Evolutionary conservation across 148 eudicot species (phyloP).

Genomic region (Mesembryanthemum crystallinum): DNA sequence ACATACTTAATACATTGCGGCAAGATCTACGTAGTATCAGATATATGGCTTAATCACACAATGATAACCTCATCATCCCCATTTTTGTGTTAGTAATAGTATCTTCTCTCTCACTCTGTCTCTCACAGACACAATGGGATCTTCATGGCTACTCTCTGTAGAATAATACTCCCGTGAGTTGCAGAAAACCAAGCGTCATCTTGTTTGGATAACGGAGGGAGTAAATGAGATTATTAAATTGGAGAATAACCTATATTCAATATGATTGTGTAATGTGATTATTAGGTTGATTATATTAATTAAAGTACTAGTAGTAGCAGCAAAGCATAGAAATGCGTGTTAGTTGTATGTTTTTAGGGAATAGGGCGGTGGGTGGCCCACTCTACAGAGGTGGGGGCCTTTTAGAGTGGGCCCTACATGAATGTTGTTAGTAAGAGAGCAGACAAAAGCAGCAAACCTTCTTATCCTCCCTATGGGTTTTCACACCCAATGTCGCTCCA

Average conservation of each 20-base stretch:
- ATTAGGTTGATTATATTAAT: conserved; percentile 9
- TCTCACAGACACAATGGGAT: background rate
- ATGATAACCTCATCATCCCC: conserved; percentile 9
- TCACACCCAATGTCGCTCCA: conserved; percentile 30
- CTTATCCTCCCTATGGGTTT: conserved; percentile 36
- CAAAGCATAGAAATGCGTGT: conserved; percentile 22
- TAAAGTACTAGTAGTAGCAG: background rate
- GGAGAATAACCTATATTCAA: too few relatives aligned
- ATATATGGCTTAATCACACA: background rate
- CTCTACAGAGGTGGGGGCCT: conserved; percentile 14
- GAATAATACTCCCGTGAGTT: too few relatives aligned
- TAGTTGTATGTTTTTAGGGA: background rate
- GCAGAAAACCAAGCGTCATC: too few relatives aligned
- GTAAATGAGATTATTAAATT: too few relatives aligned
- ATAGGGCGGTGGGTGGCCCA: conserved; percentile 22
- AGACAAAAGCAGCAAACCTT: conserved; percentile 44
- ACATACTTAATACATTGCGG: too few relatives aligned
- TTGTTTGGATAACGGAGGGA: too few relatives aligned
- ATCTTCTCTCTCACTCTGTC: background rate
- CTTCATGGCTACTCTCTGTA: conserved; percentile 1
- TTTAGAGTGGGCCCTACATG: conserved; percentile 17
- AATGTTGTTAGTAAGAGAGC: conserved; percentile 25
- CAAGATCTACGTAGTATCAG: too few relatives aligned
- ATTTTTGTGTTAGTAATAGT: too few relatives aligned
- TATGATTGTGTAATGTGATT: conserved; percentile 10